Evolutionary conservation across 164 flowering plant genomes (phyloP).

Genomic region (Nymphaea thermarum): DNA sequence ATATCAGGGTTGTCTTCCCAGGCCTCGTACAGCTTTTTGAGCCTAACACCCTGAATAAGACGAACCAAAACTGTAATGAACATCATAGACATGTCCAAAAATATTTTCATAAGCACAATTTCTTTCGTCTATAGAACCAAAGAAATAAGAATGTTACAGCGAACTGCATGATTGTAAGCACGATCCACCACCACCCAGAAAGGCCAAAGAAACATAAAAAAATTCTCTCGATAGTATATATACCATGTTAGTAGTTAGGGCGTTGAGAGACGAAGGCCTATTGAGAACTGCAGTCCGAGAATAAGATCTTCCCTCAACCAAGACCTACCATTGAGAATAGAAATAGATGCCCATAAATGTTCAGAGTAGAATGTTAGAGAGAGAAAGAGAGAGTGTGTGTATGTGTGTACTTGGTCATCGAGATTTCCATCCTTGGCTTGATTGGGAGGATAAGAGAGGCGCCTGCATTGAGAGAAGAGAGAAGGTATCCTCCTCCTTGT

Average conservation of each 20-base stretch:
- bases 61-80: not conserved
- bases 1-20: constrained; percentile 87
- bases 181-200: not conserved
- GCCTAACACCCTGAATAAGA: constrained; percentile 39
- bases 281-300: constrained; percentile 76
- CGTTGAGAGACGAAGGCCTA: constrained; percentile 68
- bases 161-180: not conserved
- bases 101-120: not conserved
- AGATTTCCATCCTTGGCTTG: constrained; percentile 24
- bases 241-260: constrained; percentile 69
- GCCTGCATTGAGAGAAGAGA: not conserved
- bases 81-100: not conserved
- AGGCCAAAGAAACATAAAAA: not conserved
- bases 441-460: constrained; percentile 40
- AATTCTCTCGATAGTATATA: not conserved
- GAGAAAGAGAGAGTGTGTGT: not conserved
- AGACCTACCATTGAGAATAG: constrained; percentile 29
- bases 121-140: not conserved
- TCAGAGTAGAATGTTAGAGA: constrained; percentile 6
- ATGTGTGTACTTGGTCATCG: constrained; percentile 33
- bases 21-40: constrained; percentile 68
- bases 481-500: not conserved
- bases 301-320: constrained; percentile 72
- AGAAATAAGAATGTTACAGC: not conserved
- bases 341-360: not conserved